Percentiles rank a stretch among this genome's conserved stretches.
Conservation (phyloP, 768 basidiomycete genomes). For the Pleurotus giganteus region DNA sequence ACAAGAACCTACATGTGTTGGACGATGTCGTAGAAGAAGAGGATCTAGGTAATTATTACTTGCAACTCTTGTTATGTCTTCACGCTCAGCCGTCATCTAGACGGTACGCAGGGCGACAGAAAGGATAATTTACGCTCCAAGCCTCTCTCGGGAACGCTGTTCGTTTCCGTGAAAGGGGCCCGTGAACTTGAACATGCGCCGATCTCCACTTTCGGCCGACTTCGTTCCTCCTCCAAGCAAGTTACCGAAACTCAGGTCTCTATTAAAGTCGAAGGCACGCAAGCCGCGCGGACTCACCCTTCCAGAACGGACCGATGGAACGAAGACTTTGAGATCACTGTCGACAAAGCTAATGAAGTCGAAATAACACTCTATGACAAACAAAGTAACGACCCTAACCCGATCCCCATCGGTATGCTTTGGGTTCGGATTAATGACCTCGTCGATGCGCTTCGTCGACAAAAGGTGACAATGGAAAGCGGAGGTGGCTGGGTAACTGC, state of each 20-base stretch:
- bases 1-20: constrained; percentile 93
- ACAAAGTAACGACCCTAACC: constrained; percentile 74
- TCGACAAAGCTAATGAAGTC: constrained; percentile 98
- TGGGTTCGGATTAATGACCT: constrained; percentile 95
- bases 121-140: constrained; percentile 94
- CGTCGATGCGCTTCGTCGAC: constrained; percentile 88
- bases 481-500: constrained; percentile 98
- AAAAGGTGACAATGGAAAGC: constrained; percentile 85
- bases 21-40: constrained; percentile 90
- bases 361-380: constrained; percentile 96
- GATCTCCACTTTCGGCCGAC: constrained; percentile 49
- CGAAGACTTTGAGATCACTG: constrained; percentile 93
- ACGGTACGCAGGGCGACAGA: constrained; percentile 73
- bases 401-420: constrained; percentile 88
- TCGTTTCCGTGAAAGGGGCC: constrained; percentile 85
- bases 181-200: constrained; percentile 96
- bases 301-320: constrained; percentile 96
- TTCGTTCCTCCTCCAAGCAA: constrained; percentile 79
- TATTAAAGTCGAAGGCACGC: constrained; percentile 95
- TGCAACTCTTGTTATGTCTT: constrained; percentile 8
- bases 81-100: constrained; percentile 17
- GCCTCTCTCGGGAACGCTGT: constrained; percentile 88
- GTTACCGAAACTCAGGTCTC: constrained; percentile 85
- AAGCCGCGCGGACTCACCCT: constrained; percentile 88
- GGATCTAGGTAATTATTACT: constrained; percentile 54